Conservation (phyloP, 1,284 basidiomycete species). For the Melanopsichium pennsylvanicum region DNA sequence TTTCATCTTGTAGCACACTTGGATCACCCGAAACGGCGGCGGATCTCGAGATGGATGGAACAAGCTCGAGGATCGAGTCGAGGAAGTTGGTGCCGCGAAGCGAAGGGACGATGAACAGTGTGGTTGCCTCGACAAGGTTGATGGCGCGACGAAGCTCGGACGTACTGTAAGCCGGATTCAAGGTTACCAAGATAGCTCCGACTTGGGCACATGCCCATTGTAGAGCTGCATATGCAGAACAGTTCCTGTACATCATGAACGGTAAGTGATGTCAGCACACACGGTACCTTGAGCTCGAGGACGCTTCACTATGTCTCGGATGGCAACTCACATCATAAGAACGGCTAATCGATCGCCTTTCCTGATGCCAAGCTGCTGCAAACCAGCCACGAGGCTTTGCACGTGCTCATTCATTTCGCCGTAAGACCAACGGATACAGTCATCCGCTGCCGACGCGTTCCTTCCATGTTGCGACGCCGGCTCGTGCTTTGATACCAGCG, state of each 20-base stretch:
- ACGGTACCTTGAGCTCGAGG: no score
- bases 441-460: background rate
- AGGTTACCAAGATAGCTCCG: constrained; percentile 79
- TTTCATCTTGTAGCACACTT: constrained; percentile 70
- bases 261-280: no score
- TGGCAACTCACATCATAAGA: constrained; percentile 71
- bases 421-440: constrained; percentile 78
- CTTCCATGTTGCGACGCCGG: constrained; percentile 71
- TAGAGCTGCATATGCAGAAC: constrained; percentile 77
- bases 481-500: constrained; percentile 75
- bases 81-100: constrained; percentile 57
- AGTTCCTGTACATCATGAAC: constrained; percentile 33
- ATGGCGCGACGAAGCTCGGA: constrained; percentile 75
- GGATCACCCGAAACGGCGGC: constrained; percentile 45
- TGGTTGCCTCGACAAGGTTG: constrained; percentile 75
- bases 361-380: constrained; percentile 73
- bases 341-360: constrained; percentile 82
- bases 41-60: constrained; percentile 74
- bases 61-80: constrained; percentile 69
- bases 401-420: constrained; percentile 76
- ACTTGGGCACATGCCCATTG: constrained; percentile 84
- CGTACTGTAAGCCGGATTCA: constrained; percentile 81
- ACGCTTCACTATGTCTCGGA: background rate
- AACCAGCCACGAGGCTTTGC: constrained; percentile 75
- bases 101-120: constrained; percentile 77